phyloP scores from a whole-genome alignment of 306 rosid species.

The Benincasa hispida region DNA sequence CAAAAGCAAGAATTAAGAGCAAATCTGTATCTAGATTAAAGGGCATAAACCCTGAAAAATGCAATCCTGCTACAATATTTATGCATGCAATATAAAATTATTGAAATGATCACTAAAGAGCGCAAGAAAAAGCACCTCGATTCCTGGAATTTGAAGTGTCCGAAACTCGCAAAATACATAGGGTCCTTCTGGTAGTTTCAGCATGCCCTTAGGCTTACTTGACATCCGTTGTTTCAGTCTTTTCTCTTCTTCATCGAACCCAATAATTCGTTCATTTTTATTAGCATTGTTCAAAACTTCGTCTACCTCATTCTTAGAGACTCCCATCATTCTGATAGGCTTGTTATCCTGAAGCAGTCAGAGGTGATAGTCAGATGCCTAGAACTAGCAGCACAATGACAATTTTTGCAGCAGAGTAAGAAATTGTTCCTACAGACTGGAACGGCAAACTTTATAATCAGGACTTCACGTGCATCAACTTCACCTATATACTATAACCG shows the following conservation, averaged over 20 bases:
- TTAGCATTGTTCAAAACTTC: conserved; percentile 58
- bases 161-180: conserved; percentile 68
- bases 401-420: background rate
- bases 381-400: background rate
- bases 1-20: background rate
- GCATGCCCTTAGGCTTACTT: conserved; percentile 26
- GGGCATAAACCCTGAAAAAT: background rate
- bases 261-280: conserved; percentile 65
- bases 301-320: conserved; percentile 56
- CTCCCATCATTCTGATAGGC: conserved; percentile 92
- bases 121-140: conserved; percentile 37
- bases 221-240: conserved; percentile 63
- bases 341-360: conserved; percentile 39
- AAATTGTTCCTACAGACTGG: background rate
- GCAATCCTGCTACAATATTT: background rate
- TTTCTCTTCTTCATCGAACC: conserved; percentile 85
- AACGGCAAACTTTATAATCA: background rate
- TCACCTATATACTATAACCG: background rate
- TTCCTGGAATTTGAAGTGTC: conserved; percentile 77
- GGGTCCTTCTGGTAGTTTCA: conserved; percentile 80
- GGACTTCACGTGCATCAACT: background rate
- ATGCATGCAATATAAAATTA: background rate
- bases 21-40: background rate
- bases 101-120: background rate
- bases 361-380: conserved; percentile 1